Evolutionary conservation across 805 yeast genomes (phyloP).

Genomic region (Zygoascus flipseniorum): DNA sequence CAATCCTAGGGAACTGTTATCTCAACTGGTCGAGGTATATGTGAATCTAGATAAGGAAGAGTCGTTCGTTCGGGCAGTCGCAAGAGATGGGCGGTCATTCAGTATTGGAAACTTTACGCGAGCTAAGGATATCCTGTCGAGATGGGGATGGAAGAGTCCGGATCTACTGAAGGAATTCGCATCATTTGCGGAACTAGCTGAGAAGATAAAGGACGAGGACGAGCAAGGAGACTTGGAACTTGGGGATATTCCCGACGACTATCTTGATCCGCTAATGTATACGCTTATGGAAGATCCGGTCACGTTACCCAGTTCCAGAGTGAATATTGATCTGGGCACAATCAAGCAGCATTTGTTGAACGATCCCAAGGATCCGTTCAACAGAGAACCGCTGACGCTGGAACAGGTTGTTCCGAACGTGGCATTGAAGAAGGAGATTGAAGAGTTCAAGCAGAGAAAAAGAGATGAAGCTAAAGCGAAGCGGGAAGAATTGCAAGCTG

Average conservation of each 20-base stretch:
- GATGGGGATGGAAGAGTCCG: slow-evolving; percentile 45
- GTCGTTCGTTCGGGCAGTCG: slow-evolving; percentile 69
- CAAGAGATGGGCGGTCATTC: slow-evolving; percentile 89
- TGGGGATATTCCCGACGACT: slow-evolving; percentile 95
- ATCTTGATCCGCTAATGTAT: slow-evolving; percentile 92
- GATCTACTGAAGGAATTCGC: slow-evolving; percentile 43
- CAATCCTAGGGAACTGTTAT: slow-evolving; percentile 65
- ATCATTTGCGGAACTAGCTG: slow-evolving; percentile 59
- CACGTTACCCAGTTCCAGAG: slow-evolving; percentile 76
- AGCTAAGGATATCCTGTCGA: slow-evolving; percentile 58
- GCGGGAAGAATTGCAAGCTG: neutral
- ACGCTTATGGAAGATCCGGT: slow-evolving; percentile 96
- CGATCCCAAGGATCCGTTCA: slow-evolving; percentile 96
- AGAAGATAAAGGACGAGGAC: slow-evolving; percentile 39
- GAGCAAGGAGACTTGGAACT: slow-evolving; percentile 80
- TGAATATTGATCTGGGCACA: slow-evolving; percentile 82
- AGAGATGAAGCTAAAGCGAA: slow-evolving; percentile 18
- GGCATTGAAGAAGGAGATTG: slow-evolving; percentile 56
- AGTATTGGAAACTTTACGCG: slow-evolving; percentile 54
- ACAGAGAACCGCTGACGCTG: slow-evolving; percentile 78
- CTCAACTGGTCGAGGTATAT: slow-evolving; percentile 65
- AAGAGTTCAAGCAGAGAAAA: slow-evolving; percentile 44
- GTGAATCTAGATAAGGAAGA: slow-evolving; percentile 57
- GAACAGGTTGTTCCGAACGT: slow-evolving; percentile 81
- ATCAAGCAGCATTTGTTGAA: slow-evolving; percentile 88